Evolutionary conservation across 441 rosid genomes (phyloP).

Genomic region (California macrophylla): DNA sequence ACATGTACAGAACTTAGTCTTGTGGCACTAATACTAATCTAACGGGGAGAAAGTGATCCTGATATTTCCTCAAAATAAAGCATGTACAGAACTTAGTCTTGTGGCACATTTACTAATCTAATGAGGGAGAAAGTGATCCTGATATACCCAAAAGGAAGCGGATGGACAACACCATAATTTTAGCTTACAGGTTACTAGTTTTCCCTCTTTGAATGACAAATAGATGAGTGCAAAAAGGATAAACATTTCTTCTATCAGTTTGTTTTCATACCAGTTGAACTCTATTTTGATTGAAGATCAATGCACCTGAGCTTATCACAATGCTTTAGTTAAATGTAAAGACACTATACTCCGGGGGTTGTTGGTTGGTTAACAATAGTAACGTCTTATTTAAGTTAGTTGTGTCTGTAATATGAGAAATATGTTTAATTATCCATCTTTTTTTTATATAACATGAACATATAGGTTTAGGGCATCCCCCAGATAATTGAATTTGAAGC

Average conservation of each 20-base stretch:
- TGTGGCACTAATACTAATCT: background rate
- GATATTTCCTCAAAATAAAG: background rate
- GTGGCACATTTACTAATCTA: background rate
- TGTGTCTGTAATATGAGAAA: background rate
- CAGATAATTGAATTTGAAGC: background rate
- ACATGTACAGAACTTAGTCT: background rate
- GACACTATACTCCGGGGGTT: background rate
- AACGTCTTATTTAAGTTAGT: too few relatives aligned
- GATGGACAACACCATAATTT: background rate
- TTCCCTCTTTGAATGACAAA: background rate
- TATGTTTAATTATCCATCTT: background rate
- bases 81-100: background rate
- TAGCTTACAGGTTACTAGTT: background rate
- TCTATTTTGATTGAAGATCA: background rate
- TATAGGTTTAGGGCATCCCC: background rate
- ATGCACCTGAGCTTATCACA: background rate
- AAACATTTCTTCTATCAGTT: background rate
- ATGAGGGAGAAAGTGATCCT: background rate
- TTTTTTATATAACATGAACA: too few relatives aligned
- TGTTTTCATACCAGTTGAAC: background rate
- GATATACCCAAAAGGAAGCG: background rate
- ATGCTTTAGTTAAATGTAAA: background rate
- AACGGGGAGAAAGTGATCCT: background rate
- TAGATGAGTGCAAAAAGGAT: background rate
- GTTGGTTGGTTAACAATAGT: background rate